Evolutionary conservation across 2,329 filamentous ascomycete species (phyloP).

Genomic region (Stemphylium vesicarium): DNA sequence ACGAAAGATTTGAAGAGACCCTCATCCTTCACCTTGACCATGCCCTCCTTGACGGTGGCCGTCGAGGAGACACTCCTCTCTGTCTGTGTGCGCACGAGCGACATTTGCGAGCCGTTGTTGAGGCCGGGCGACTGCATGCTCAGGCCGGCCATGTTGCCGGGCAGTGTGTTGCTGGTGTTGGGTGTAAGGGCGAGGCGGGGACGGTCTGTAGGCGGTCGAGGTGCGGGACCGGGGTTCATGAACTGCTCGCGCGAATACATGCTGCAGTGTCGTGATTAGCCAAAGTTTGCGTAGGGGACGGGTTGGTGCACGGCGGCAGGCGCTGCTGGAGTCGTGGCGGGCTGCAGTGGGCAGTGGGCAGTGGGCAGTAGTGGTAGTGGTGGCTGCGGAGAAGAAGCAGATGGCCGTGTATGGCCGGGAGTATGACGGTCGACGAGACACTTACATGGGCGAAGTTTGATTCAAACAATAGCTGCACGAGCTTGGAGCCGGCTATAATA

Average conservation of each 20-base stretch:
- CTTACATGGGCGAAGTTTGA: conserved; percentile 35
- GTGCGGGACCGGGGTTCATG: conserved; percentile 96
- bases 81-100: conserved; percentile 51
- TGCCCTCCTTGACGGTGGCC: conserved; percentile 65
- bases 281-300: conserved; percentile 1
- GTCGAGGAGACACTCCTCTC: conserved; percentile 47
- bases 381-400: conserved; percentile 1
- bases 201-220: conserved; percentile 83
- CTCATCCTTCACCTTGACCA: conserved; percentile 89
- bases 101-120: conserved; percentile 46
- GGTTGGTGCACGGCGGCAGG: background rate
- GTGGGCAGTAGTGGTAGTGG: background rate
- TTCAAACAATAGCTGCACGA: conserved; percentile 20
- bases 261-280: conserved; percentile 45
- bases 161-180: conserved; percentile 68
- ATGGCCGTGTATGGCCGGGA: background rate
- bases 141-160: conserved; percentile 80
- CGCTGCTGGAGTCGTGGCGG: conserved; percentile 2
- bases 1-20: conserved; percentile 79
- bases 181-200: conserved; percentile 82
- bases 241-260: conserved; percentile 73
- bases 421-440: conserved; percentile 4
- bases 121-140: conserved; percentile 68
- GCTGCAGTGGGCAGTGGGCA: background rate
- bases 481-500: conserved; percentile 17